Evolutionary conservation across 345 rosid genomes (phyloP), one percentile per base, ranked within the genome.

Genomic region (Populus deltoides): DNA sequence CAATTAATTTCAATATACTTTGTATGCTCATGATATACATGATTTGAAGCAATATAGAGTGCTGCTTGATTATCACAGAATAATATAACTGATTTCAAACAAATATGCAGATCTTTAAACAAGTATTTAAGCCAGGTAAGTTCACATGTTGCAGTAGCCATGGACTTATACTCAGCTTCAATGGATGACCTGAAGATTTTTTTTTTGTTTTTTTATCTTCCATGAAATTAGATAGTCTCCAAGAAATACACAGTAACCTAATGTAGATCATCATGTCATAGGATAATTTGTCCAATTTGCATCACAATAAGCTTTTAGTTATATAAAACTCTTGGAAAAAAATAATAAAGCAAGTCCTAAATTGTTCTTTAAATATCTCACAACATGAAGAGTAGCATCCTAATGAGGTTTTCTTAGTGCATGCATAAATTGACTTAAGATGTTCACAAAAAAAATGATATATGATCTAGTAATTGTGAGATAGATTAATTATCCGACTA

Each of bases 1-100:
- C 0, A 33, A 33, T 33, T 0, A 33, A 33, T 33, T 33, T 33
- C 5, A 4, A 4, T 33, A 33, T 33, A 4, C 5, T 33, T 33
- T 33, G 0, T 33, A 4, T 33, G 35, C 0, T 33, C 35, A 33
- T 33, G 35, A 33, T 3, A 33, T 4, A 33, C 0, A 4, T 4
- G 35, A 33, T 33, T 71, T 1, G 41, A 2, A 1, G 62, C 62
- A 0, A 55, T 3, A 4, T 72, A 20, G 0, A 33, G 13, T 0
- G 75, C 22, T 18, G 45, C 31, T 8, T 31, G 41, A 18, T 73
- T 73, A 5, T 73, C 76, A 5, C 35, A 57, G 3, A 11, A 55
- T 3, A 55, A 4, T 0, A 0, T 31, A 0, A 41, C 0, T 33
- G 65, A 27, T 33, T 31, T 2, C 2, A 4, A 1, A 5, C 6